Base-by-base conservation (phyloP, 768 basidiomycete genomes). In the Boletus rubescentipes region DNA sequence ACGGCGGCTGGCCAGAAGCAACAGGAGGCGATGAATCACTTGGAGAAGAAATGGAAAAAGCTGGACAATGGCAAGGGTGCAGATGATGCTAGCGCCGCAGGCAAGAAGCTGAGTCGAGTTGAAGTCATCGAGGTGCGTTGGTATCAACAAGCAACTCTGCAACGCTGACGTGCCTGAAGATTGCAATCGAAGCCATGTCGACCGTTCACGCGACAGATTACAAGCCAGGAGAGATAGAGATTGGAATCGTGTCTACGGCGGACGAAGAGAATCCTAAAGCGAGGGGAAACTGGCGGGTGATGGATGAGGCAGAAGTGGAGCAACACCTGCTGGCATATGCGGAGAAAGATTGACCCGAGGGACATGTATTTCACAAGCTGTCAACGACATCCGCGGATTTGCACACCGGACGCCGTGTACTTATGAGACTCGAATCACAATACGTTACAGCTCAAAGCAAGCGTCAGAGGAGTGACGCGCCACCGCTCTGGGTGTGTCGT, bases 11-110 rank as follows among this genome's bases (percentile, higher is more conserved):
- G 97, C 0, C 89, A 91, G 71, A 98, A 99, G 65, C 97, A 98
- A 65, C 96, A 97, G 67, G 97, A 99, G 68, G 94, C 93, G 1
- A 97, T 95, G 86, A 98, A 98, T 71, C 90, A 93, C 66, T 79
- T 99, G 40, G 97, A 99, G 77, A 98, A 98, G 77, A 92, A 93
- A 70, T 98, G 93, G 95, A 99, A 98, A 79, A 93, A 93, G 71
- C 77, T 93, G 30, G 87, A 91, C 64, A 81, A 79, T 21, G 89
- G 89, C 15, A 75, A 74, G 48, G 91, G 91, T 20, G 89, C 86
- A 0, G 89, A 93, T 46, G 88, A 95, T 69, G 79, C 92, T 14
- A 78, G 79, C 14, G 79, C 79, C 43, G 92, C 92, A 3, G 88
- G 91, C 50, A 82, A 85, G 74, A 82, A 78, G 1, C 77, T 97